Conservation (phyloP, 768 basidiomycete species). For the Suillus discolor region DNA sequence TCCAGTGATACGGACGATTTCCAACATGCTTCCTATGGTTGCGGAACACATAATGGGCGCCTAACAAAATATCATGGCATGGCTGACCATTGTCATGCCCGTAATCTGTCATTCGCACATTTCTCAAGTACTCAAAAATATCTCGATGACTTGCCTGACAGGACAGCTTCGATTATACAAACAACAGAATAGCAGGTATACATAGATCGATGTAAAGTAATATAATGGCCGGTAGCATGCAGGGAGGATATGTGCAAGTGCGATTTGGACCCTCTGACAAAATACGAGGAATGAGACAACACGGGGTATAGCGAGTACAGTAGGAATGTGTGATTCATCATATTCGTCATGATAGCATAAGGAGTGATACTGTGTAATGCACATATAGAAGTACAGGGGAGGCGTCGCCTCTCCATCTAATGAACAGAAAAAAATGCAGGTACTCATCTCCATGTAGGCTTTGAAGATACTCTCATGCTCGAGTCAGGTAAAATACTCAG, state of each 20-base stretch:
- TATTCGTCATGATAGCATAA: constrained; percentile 2
- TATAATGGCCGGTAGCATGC: constrained; percentile 25
- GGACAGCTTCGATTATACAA: constrained; percentile 15
- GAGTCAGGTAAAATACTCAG: constrained; percentile 17
- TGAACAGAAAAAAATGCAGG: constrained; percentile 15
- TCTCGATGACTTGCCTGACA: not conserved
- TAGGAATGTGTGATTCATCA: constrained; percentile 4
- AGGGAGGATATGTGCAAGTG: constrained; percentile 5
- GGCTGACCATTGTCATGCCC: not conserved
- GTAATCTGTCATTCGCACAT: not conserved
- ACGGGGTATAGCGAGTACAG: constrained; percentile 16
- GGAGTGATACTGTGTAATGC: not conserved
- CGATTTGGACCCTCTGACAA: constrained; percentile 11
- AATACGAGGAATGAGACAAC: constrained; percentile 14
- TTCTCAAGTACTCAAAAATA: not conserved
- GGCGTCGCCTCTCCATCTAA: constrained; percentile 15
- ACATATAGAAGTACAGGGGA: constrained; percentile 21
- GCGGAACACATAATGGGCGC: not conserved
- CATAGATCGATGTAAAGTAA: constrained; percentile 29
- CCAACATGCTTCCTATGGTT: not conserved
- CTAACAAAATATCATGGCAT: not conserved
- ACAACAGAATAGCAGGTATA: constrained; percentile 23
- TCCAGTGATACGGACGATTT: not conserved
- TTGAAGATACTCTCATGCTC: constrained; percentile 47
- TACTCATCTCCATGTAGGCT: constrained; percentile 61